Percentiles rank a stretch among this genome's conserved stretches.
Conservation (phyloP, 192 early-diverging fungal genomes). For the Geranomyces variabilis region DNA sequence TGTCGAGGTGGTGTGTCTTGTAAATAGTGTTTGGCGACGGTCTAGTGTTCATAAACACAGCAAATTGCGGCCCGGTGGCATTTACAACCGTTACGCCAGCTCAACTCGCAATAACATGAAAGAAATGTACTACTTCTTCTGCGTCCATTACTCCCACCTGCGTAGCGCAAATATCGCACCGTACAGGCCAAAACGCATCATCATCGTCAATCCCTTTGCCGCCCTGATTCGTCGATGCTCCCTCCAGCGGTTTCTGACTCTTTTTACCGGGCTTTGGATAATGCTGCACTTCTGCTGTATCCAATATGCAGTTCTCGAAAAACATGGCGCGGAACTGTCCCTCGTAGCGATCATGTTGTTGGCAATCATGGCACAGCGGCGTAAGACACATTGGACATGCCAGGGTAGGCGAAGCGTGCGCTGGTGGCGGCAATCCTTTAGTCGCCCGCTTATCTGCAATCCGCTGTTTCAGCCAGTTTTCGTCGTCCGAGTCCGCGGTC, state of each 20-base stretch:
- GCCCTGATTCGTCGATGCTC: slow-evolving; percentile 1
- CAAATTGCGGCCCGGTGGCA: too few species aligned
- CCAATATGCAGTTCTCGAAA: slow-evolving; percentile 61
- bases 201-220: slow-evolving; percentile 23
- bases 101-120: slow-evolving; percentile 60
- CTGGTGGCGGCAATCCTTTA: background rate
- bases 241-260: background rate
- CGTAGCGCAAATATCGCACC: slow-evolving; percentile 61
- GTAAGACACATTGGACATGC: slow-evolving; percentile 67
- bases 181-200: slow-evolving; percentile 55
- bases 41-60: too few species aligned
- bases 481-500: slow-evolving; percentile 18
- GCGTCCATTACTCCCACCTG: slow-evolving; percentile 66
- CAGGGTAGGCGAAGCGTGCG: slow-evolving; percentile 41
- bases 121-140: slow-evolving; percentile 74
- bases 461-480: slow-evolving; percentile 11
- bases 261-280: slow-evolving; percentile 9
- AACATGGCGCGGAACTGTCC: slow-evolving; percentile 74
- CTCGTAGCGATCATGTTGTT: slow-evolving; percentile 63
- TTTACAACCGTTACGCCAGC: too few species aligned
- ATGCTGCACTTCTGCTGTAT: slow-evolving; percentile 46
- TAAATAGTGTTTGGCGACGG: too few species aligned
- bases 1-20: too few species aligned
- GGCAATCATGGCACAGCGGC: slow-evolving; percentile 62
- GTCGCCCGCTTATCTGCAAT: background rate